These are phyloP conservation scores for Sclerotinia minor DNA, from an alignment of 2,329 filamentous ascomycete genomes.

Conservation along the genomic window DNA sequence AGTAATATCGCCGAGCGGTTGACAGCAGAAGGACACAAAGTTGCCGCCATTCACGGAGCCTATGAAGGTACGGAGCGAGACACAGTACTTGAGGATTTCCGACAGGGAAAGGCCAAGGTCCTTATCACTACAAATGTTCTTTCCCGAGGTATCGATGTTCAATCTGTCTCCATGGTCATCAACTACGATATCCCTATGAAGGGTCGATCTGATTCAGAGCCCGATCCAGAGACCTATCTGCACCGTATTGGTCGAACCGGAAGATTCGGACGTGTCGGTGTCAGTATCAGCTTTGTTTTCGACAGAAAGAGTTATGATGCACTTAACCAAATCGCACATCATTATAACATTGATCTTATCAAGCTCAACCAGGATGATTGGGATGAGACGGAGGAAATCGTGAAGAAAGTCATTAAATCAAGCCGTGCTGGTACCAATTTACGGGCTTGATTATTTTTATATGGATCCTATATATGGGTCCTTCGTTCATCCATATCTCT, in stretches of 20 bases:
- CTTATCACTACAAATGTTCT: constrained; percentile 97
- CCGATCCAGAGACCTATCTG: constrained; percentile 93
- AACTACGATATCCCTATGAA: constrained; percentile 90
- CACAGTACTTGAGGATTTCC: constrained; percentile 80
- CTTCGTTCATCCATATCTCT: constrained; percentile 11
- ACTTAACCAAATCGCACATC: constrained; percentile 74
- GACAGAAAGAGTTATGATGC: constrained; percentile 79
- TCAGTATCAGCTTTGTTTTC: constrained; percentile 92
- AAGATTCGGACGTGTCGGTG: constrained; percentile 93
- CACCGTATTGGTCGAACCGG: constrained; percentile 97
- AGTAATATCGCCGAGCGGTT: constrained; percentile 82
- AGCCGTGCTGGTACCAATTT: constrained; percentile 58
- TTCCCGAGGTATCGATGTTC: constrained; percentile 90
- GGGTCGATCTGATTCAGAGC: constrained; percentile 73
- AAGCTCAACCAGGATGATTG: constrained; percentile 83
- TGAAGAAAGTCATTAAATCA: constrained; percentile 79
- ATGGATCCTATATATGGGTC: neutral
- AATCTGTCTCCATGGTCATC: constrained; percentile 95
- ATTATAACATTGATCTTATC: constrained; percentile 79
- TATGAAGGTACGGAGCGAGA: constrained; percentile 85
- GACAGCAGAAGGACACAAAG: constrained; percentile 84
- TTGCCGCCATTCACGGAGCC: constrained; percentile 84
- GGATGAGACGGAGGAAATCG: constrained; percentile 81
- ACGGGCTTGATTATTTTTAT: constrained; percentile 25
- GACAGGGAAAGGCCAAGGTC: constrained; percentile 84